Base-by-base conservation (phyloP, 2,329 filamentous ascomycete species). In the Fusarium sororula region DNA sequence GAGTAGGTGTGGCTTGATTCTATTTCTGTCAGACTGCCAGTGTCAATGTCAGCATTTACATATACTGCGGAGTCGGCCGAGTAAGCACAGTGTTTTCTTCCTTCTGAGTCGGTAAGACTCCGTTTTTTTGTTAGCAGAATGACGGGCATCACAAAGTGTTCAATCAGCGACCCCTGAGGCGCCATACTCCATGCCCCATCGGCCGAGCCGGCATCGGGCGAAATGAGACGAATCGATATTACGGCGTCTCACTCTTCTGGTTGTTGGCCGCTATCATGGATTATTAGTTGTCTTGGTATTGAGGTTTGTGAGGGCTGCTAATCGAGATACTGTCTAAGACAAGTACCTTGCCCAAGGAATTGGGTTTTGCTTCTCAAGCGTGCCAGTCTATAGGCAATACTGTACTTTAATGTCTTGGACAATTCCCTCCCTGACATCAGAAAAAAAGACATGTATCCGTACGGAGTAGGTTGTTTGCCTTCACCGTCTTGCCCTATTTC, bases 121-220 rank as follows among this genome's bases (percentile, higher is more conserved):
- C 72, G 42, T 42, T 65, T 60, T 47, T 47, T 57, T 61, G 10
- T 42, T 50, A 30, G 60, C 45, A 71, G 57, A 69, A 63, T 72
- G 72, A 70, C 64, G 60, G 60, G 59, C 68, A 69, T 66, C 28
- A 37, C 44, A 68, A 59, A 55, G 51, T 57, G 58, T 48, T 70
- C 45, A 51, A 41, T 26, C 51, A 66, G 53, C 17, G 41, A 53
- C 75, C 75, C 75, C 75, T 77, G 74, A 64, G 62, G 58, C 70
- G 73, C 69, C 57, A 69, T 63, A 61, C 74, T 65, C 65, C 47
- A 67, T 59, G 53, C 74, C 54, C 61, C 59, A 75, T 72, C 72
- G 72, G 72, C 50, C 70, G 56, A 77, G 42, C 64, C 59, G 67
- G 66, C 61, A 75, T 76, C 65, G 71, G 61, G 69, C 66, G 60